phyloP scores from a whole-genome alignment of 352 stramenopile genomes.

The Elongisporangium anandrum region DNA sequence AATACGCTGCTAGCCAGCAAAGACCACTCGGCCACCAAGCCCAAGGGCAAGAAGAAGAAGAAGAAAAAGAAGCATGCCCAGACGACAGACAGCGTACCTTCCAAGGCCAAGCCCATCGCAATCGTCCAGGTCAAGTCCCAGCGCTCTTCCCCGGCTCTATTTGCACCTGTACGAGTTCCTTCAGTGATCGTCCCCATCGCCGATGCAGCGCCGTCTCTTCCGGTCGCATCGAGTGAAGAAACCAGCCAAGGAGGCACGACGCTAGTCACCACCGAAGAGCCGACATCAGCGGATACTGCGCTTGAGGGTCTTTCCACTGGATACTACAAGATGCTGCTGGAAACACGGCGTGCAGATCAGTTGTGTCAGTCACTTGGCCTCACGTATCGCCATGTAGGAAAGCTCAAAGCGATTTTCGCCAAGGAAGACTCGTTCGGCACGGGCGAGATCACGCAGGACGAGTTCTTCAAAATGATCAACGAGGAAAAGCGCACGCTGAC shows the following conservation, averaged over 20 bases:
- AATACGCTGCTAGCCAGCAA: background rate
- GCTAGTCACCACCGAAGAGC: background rate
- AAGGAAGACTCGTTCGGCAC: slow-evolving; percentile 40
- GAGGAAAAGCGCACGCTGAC: slow-evolving; percentile 59
- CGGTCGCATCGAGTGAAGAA: background rate
- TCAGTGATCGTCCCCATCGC: background rate
- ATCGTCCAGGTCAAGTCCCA: background rate
- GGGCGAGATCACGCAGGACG: slow-evolving; percentile 46
- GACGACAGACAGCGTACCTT: background rate
- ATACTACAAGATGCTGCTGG: slow-evolving; percentile 41
- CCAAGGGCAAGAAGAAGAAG: slow-evolving; percentile 7
- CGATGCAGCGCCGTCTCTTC: background rate
- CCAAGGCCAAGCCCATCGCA: background rate
- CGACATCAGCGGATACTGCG: background rate
- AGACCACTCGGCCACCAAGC: background rate
- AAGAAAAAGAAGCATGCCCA: slow-evolving; percentile 12
- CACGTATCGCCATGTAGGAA: slow-evolving; percentile 29
- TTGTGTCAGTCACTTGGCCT: slow-evolving; percentile 51
- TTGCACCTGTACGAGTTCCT: background rate
- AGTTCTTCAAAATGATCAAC: slow-evolving; percentile 52
- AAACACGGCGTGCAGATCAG: slow-evolving; percentile 40
- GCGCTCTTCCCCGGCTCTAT: background rate
- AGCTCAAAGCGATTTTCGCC: slow-evolving; percentile 31
- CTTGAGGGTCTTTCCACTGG: slow-evolving; percentile 31
- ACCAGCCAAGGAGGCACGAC: background rate